Base-by-base conservation (phyloP, 176 grass and related monocot species). In the Elymus sibiricus region DNA sequence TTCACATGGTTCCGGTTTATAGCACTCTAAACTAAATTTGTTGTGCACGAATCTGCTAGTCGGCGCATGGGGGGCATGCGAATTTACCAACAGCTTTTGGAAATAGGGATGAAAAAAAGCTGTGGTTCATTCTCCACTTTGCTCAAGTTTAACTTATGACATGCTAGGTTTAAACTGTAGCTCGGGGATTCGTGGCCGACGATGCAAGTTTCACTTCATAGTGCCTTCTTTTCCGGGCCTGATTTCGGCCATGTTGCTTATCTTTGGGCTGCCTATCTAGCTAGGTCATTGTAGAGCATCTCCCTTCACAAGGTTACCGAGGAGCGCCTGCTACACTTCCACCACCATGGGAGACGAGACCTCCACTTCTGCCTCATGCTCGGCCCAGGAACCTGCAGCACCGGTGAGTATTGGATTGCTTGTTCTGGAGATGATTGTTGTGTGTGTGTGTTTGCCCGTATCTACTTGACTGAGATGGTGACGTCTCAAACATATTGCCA, bases 281-380 rank as follows among this genome's bases (percentile, higher is more conserved):
- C 70, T 82, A 98, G 95, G 91, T 86, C 78, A 76, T 42, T 89
- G 87, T 78, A 92, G 89, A 90, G 69, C 80, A 51, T 65, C 88
- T 85, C 86, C 77, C 82, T 82, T 83, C 10, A 13, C 40, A 32
- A 69, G 82, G 83, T 10, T 70, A 28, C 43, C 24, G 35, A 74
- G 59, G 51, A 82, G 74, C 2, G 76, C 11, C 27, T 82, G 83
- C 73, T 37, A 78, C 59, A 74, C 86, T 19, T 76, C 72, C 5
- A 79, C 93, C 34, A 89, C 84, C 61, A 95, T 93, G 92, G 94
- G 90, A 16, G 92, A 94, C 28, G 88, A 94, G 65, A 86, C 87
- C 40, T 89, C 93, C 11, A 92, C 84, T 22, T 92, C 93, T 1
- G 31, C 83, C 11, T 65, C 78, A 34, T 26, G 80, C 17, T 73